A percentile compares a stretch with the other conserved stretches of the same genome.
Conservation (phyloP, 2,329 filamentous ascomycete genomes). For the Chalaropsis thielavioides region DNA sequence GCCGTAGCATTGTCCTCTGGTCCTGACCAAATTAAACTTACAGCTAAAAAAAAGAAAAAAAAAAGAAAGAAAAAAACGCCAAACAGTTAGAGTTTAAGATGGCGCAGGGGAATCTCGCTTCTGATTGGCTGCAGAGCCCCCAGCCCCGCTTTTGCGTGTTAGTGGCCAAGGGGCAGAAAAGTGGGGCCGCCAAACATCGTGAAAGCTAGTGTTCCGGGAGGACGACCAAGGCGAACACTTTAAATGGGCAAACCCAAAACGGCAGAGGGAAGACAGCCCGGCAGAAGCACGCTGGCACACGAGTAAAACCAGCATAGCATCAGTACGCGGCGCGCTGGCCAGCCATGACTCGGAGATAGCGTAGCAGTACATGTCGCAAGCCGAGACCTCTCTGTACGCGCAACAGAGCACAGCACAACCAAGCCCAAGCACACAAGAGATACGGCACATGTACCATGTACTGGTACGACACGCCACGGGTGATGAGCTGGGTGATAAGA, state of each 20-base stretch:
- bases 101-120: not conserved
- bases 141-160: not conserved
- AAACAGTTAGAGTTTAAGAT: slow-evolving; percentile 7
- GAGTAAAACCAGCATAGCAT: not conserved
- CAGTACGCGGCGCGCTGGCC: not conserved
- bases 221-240: too few species aligned
- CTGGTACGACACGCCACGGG: not conserved
- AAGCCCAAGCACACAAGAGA: not conserved
- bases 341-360: not conserved
- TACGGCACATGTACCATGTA: not conserved
- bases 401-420: not conserved
- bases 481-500: too few species aligned
- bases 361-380: slow-evolving; percentile 6
- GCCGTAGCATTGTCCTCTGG: not conserved
- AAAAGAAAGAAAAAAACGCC: not conserved
- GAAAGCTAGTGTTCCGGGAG: not conserved
- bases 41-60: not conserved
- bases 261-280: not conserved
- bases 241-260: not conserved
- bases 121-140: not conserved
- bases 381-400: not conserved
- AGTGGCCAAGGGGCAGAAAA: not conserved
- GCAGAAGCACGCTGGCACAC: not conserved
- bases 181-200: not conserved
- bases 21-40: slow-evolving; percentile 6